Conservation (phyloP, 2,329 filamentous ascomycete species). For the Onygena corvina region DNA sequence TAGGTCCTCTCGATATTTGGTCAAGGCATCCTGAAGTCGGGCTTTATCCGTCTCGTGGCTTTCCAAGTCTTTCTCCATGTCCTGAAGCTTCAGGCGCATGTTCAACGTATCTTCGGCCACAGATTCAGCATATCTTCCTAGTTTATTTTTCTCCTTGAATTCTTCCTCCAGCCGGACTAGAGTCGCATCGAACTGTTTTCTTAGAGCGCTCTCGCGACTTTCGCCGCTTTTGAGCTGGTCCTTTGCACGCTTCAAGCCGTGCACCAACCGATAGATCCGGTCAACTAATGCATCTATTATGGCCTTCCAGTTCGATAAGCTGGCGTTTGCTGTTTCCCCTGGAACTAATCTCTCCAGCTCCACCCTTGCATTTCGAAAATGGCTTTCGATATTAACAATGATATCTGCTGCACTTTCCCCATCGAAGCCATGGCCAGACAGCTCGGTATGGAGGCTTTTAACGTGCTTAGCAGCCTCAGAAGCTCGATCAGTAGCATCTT, state of each 20-base stretch:
- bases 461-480: constrained; percentile 30
- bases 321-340: constrained; percentile 31
- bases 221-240: constrained; percentile 24
- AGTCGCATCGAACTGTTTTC: constrained; percentile 35
- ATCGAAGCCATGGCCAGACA: constrained; percentile 31
- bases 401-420: constrained; percentile 24
- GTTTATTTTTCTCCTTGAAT: constrained; percentile 25
- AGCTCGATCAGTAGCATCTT: constrained; percentile 26
- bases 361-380: constrained; percentile 34
- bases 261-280: constrained; percentile 27
- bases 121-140: constrained; percentile 32
- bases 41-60: constrained; percentile 33
- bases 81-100: constrained; percentile 33
- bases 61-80: constrained; percentile 30
- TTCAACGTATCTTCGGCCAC: constrained; percentile 37
- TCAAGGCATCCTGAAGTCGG: constrained; percentile 32
- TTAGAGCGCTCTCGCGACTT: constrained; percentile 31
- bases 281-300: constrained; percentile 32
- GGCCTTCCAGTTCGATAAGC: constrained; percentile 29
- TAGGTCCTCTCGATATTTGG: constrained; percentile 35
- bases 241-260: constrained; percentile 26
- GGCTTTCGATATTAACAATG: constrained; percentile 27
- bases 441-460: constrained; percentile 26
- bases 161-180: constrained; percentile 29
- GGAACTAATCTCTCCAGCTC: constrained; percentile 35